A percentile compares a stretch with the other conserved stretches of the same genome.
Evolutionary conservation across 148 eudicot species (phyloP).

Genomic region (Chenopodium album): DNA sequence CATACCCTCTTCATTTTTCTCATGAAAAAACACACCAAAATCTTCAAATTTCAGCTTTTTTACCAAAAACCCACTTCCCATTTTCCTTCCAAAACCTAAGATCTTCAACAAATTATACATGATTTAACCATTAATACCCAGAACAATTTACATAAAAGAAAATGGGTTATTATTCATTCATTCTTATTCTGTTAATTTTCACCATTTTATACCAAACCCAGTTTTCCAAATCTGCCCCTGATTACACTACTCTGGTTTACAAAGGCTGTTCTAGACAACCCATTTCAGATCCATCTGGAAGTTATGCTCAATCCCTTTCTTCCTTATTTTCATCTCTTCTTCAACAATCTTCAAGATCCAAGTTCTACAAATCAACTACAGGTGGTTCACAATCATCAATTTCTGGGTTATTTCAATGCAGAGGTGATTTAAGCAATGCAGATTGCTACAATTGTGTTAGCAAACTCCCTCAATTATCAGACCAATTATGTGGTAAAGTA

Average conservation of each 20-base stretch:
- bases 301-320: constrained; percentile 61
- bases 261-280: constrained; percentile 81
- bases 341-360: constrained; percentile 71
- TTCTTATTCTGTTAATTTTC: constrained; percentile 16
- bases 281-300: constrained; percentile 80
- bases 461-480: constrained; percentile 56
- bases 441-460: constrained; percentile 77
- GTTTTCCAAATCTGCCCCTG: constrained; percentile 42
- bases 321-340: constrained; percentile 57
- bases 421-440: constrained; percentile 68
- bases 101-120: neutral
- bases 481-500: constrained; percentile 72
- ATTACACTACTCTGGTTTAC: constrained; percentile 62
- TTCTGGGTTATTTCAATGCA: constrained; percentile 79
- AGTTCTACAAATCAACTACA: constrained; percentile 61
- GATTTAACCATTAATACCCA: neutral
- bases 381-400: constrained; percentile 53
- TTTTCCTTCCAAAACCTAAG: constrained; percentile 13
- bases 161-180: constrained; percentile 37
- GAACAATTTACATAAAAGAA: neutral
- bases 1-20: neutral
- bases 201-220: constrained; percentile 21
- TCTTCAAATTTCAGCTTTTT: neutral
- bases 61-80: constrained; percentile 19
- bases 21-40: constrained; percentile 8